These are phyloP conservation scores for Fusarium piperis DNA, from an alignment of 2,329 filamentous ascomycete genomes.

Conservation along the genomic window DNA sequence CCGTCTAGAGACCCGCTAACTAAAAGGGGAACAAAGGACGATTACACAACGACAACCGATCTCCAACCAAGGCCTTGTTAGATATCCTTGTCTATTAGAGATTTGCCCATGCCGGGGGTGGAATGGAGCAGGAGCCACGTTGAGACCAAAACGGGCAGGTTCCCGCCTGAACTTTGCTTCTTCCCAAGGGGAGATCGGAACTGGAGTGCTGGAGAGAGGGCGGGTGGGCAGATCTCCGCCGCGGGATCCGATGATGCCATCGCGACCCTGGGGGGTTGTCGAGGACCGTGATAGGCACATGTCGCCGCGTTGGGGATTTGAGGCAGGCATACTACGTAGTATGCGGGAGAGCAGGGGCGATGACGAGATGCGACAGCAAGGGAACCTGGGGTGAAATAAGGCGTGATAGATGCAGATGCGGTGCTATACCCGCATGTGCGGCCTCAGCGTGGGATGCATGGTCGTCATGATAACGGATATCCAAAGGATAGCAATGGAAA, in stretches of 20 bases:
- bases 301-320: conserved; percentile 2
- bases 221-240: conserved; percentile 21
- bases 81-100: neutral
- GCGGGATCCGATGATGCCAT: conserved; percentile 31
- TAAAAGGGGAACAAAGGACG: neutral
- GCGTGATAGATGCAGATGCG: conserved; percentile 10
- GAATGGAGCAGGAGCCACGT: neutral
- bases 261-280: neutral
- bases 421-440: neutral
- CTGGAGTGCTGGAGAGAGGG: neutral
- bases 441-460: neutral
- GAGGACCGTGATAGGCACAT: conserved; percentile 18
- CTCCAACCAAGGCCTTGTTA: neutral
- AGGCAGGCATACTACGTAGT: conserved; percentile 7
- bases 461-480: neutral
- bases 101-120: neutral
- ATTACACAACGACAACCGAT: neutral
- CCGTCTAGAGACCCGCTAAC: neutral
- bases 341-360: conserved; percentile 25
- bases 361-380: conserved; percentile 24
- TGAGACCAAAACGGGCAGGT: neutral
- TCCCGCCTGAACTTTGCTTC: neutral
- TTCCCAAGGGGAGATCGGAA: conserved; percentile 2
- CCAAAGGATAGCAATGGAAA: neutral
- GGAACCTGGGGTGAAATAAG: conserved; percentile 10